Percentiles rank a stretch among this genome's conserved stretches.
These are phyloP conservation scores for Persicaria maculosa DNA, from an alignment of 148 eudicot genomes.

Conservation along the genomic window DNA sequence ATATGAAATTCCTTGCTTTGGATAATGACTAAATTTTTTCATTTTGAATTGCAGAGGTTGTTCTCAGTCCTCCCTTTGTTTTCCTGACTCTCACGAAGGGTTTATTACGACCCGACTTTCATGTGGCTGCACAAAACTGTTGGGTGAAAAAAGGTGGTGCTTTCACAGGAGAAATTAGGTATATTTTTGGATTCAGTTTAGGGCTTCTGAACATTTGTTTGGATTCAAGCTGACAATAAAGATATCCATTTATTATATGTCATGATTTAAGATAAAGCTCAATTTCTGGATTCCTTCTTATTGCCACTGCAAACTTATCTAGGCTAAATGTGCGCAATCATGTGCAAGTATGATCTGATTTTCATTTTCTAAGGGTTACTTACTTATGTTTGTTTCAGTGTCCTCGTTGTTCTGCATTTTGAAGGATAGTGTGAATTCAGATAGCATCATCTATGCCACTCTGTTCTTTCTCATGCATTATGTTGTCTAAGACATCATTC, in stretches of 20 bases:
- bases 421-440: neutral
- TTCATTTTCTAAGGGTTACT: neutral
- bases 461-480: neutral
- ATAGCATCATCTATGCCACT: neutral
- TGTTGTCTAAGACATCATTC: neutral
- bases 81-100: slow-evolving; percentile 34
- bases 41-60: slow-evolving; percentile 40
- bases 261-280: neutral
- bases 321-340: neutral
- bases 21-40: neutral
- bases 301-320: neutral
- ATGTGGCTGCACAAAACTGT: slow-evolving; percentile 59
- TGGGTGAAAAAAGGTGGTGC: slow-evolving; percentile 61
- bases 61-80: slow-evolving; percentile 52
- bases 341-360: neutral
- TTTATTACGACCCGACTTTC: slow-evolving; percentile 43
- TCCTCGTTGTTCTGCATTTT: neutral
- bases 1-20: slow-evolving; percentile 3
- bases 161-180: slow-evolving; percentile 58
- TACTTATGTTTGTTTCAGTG: neutral
- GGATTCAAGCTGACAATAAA: neutral
- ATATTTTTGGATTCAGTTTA: slow-evolving; percentile 8
- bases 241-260: too few relatives aligned
- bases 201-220: neutral
- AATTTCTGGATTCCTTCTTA: neutral